Base-by-base conservation (phyloP, 2,329 filamentous ascomycete species). In the Moelleriella libera region DNA sequence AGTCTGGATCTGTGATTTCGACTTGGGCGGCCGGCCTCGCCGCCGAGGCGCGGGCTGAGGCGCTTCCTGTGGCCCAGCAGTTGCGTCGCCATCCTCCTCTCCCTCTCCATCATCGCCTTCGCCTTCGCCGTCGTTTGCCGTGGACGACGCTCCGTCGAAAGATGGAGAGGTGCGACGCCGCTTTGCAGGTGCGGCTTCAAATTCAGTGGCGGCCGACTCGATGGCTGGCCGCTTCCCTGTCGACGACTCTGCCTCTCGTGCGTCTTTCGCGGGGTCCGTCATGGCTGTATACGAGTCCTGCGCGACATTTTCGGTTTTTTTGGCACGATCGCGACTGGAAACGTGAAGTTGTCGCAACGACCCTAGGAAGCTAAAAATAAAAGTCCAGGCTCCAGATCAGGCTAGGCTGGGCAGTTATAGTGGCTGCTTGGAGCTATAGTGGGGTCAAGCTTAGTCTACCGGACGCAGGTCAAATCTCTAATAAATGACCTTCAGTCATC, bases 1-100 rank as follows among this genome's bases (percentile, higher is more conserved):
- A 2, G 61, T 63, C 30, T 58, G 58, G 41, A 54, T 57, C 44
- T 59, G 62, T 5, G 57, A 49, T 28, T 52, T 50, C 28, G 55
- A 49, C 47, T 64, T 66, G 4, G 62, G 60, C 8, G 50, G 50
- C 3, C 60, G 56, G 8, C 60, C 60, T 43, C 58, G 50, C 47
- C 55, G 57, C 31, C 57, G 56, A 12, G 58, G 62, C 1, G 64
- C 64, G 30, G 59, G 52, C 12, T 48, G 53, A n/a, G 59, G 51
- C 1, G 48, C 46, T 6, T 43, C 34, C 14, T n/a, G 14, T 10
- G 50, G 32, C 30, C 30, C 8, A 37, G 8, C 32, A 37, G 8
- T 12, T 21, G 21, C 21, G 21, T 3, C 21, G 21, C 21, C 21
- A 21, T 39, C 34, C 12, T 39, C 8, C 8, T 39, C 34, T 39